A percentile compares a stretch with the other conserved stretches of the same genome.
Conservation (phyloP, 2,329 filamentous ascomycete species). For the Parastagonospora avenae region DNA sequence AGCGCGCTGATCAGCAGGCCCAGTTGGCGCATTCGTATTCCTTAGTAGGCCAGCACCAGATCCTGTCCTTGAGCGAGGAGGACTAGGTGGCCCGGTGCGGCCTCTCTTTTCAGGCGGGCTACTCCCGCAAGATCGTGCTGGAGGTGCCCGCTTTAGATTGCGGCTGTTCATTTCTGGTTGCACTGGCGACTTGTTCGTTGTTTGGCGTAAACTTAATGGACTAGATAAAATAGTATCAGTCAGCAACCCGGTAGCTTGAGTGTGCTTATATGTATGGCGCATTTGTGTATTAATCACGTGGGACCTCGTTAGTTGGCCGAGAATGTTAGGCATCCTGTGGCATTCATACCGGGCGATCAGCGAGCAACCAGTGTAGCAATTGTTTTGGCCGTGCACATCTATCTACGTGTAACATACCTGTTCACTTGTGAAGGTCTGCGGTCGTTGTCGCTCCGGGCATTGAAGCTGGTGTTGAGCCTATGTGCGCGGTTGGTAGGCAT, state of each 20-base stretch:
- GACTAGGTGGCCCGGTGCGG: slow-evolving; percentile 3
- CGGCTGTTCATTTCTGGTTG: slow-evolving; percentile 12
- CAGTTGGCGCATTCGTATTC: background rate
- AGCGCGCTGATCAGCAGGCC: background rate
- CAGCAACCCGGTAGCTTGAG: too few relatives aligned
- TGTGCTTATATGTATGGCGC: too few relatives aligned
- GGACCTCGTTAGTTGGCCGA: too few relatives aligned
- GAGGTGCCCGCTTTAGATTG: slow-evolving; percentile 15
- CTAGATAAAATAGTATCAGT: background rate
- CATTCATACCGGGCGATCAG: too few relatives aligned
- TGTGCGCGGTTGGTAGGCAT: background rate
- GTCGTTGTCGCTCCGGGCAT: background rate
- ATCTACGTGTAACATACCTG: background rate
- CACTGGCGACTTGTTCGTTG: background rate
- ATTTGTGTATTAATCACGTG: too few relatives aligned
- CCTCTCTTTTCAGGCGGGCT: slow-evolving; percentile 28
- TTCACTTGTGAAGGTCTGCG: background rate
- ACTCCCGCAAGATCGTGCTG: slow-evolving; percentile 16
- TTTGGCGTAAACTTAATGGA: background rate
- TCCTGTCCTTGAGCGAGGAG: slow-evolving; percentile 7
- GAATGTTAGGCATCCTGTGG: too few relatives aligned
- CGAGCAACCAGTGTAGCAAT: too few relatives aligned
- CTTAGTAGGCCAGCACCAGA: background rate
- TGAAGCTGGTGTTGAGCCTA: background rate
- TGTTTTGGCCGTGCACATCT: background rate